Base-by-base conservation (phyloP, 2,329 filamentous ascomycete species). In the Sporothrix humicola region DNA sequence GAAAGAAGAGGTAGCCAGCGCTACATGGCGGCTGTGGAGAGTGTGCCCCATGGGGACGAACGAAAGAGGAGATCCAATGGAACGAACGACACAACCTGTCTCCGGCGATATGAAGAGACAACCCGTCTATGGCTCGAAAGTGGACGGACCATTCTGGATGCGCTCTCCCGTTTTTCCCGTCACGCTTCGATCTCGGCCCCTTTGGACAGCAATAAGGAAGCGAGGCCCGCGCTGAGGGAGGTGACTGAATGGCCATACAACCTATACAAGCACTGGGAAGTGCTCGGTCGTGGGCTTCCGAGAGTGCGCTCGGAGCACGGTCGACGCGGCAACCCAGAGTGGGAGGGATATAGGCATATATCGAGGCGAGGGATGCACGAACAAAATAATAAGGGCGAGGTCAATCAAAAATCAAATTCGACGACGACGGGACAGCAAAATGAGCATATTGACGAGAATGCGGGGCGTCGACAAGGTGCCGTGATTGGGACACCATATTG, bases 201-300 rank as follows among this genome's bases (percentile, higher is more conserved):
- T 69, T 58, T 58, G 69, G 71, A 69, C 69, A 46, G 78, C 78
- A 80, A 82, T 81, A 77, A 81, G 81, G 81, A 80, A 81, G 23
- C 71, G 76, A 81, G 81, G 80, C 75, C 80, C 81, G 80, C 74
- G 72, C 63, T 68, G 20, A 20, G 26, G 20, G 72, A 31, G 72
- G 76, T 77, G 72, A 74, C 69, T 58, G 50, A 31, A 50, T 17
- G 2, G 6, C 7, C 44, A 54, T 20, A 54, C 7, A 23, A 54
- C 3, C n/a, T 20, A 20, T 6, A 23, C 8, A 10, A 20, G 42
- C 5, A 48, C 12, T 4, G n/a, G 31, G 15, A 50, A 9, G 44
- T 17, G 71, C 78, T 78, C 80, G 80, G 79, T 71, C 77, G 75
- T 69, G 71, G 77, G 69, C 73, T 77, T 82, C 79, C 79, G 80